Base-by-base conservation (phyloP, 2,329 filamentous ascomycete genomes). In the Xylaria sp. region DNA sequence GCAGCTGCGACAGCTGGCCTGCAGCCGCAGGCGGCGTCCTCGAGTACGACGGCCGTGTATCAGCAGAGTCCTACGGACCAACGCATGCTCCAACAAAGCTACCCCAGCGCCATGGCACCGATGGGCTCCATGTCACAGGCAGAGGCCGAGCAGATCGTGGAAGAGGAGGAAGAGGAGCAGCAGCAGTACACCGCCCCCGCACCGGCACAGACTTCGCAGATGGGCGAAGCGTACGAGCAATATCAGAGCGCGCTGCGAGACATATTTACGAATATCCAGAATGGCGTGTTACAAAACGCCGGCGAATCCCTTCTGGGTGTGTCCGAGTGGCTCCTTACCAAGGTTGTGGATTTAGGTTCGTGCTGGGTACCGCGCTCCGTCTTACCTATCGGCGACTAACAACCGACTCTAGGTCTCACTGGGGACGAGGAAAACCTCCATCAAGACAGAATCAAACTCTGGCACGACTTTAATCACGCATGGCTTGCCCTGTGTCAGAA, bases 401-500 rank as follows among this genome's bases (percentile, higher is more conserved):
- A 69, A 69, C 66, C 69, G 68, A 67, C 70, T 77, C 71, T 81
- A 97, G 94, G 93, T 67, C 89, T 98, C 75, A 90, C 92, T 73
- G 89, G 91, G 76, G 94, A 98, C 82, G 92, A 97, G 79, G 89
- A 92, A 77, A 85, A 86, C 62, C 86, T 93, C 65, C 90, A 96
- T 77, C 82, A 86, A 65, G 91, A 96, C 74, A 90, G 94, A 64
- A 87, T 97, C 72, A 90, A 91, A 77, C 83, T 98, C 6, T 99
- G 96, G 96, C 90, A 92, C 75, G 92, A 97, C 74, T 97, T 98
- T 83, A 98, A 99, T 80, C 87, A 93, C 67, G 94, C 93, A 67
- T 98, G 95, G 95, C 86, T 97, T 44, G 88, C 90, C 4, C 83
- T 96, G 6, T 88, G 94, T 59, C 93, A 96, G 78, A 92, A 89